Base-by-base conservation (phyloP, 805 yeast genomes). In the Scheffersomyces ergatensis region DNA sequence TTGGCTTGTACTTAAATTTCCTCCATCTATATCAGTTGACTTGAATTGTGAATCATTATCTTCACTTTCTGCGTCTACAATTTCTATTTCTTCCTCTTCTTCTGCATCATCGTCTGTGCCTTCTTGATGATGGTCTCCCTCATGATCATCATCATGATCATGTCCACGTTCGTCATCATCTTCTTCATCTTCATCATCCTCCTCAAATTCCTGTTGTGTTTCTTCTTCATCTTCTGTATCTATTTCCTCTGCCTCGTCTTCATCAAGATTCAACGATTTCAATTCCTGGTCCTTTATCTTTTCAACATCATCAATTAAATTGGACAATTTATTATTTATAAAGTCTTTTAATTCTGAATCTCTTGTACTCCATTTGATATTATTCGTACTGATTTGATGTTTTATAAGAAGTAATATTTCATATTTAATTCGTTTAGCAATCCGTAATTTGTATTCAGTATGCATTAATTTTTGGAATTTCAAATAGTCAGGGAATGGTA, bases 301-400 rank as follows among this genome's bases (percentile, higher is more conserved):
- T 16, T 57, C 59, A 11, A 67, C 63, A 14, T 59, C 62, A 5
- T 47, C 50, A 7, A 65, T 41, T 1, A 63, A 53, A n/a, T 40
- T 44, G 1, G 46, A 37, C 30, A 69, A 52, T 31, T 58, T 57
- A 2, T 49, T 50, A 4, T 53, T 47, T 35, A 70, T 38, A 39
- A 70, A 69, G 32, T 53, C 53, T 13, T 54, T 50, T 42, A 70
- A 54, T 11, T 49, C 48, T 16, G 53, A 44, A 44, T 65, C 70
- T 34, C 72, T 50, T 9, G 51, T 36, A 13, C 54, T 55, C 75
- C 75, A 70, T 43, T 60, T 61, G 37, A 48, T 53, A 40, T 65
- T 66, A 25, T 62, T 56, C 14, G 56, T 48, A 1, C 48, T 42
- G 21, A 67, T 49, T 32, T 62, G 66, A 36, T 57, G 52, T 40